Percentiles rank a stretch among this genome's conserved stretches.
These are phyloP conservation scores for Crataegus laevigata DNA, from an alignment of 306 rosid genomes.

Conservation along the genomic window DNA sequence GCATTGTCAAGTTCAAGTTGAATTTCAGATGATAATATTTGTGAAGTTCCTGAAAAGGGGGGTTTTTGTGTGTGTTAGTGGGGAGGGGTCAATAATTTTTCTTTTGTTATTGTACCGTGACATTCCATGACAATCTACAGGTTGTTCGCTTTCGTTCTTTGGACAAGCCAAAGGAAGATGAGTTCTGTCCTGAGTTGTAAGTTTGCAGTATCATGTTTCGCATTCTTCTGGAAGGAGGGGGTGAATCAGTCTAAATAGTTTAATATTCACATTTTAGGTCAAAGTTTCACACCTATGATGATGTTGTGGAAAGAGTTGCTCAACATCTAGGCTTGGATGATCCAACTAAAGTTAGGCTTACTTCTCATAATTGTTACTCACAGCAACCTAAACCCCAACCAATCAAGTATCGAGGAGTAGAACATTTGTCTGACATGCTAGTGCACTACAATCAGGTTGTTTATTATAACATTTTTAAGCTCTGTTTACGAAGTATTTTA, in stretches of 20 bases:
- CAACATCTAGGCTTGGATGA: constrained; percentile 50
- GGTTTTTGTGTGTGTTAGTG: background rate
- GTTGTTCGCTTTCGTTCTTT: constrained; percentile 78
- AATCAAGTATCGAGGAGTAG: constrained; percentile 67
- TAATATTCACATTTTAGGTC: constrained; percentile 36
- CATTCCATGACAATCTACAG: constrained; percentile 26
- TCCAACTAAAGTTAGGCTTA: constrained; percentile 76
- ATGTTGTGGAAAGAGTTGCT: constrained; percentile 65
- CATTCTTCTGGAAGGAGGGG: background rate
- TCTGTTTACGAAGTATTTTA: background rate
- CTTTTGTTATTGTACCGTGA: background rate
- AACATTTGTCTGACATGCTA: constrained; percentile 72
- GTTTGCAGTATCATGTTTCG: constrained; percentile 21
- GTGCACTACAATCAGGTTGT: constrained; percentile 67
- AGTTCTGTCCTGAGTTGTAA: constrained; percentile 74
- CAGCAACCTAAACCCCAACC: constrained; percentile 92
- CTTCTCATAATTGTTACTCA: constrained; percentile 82
- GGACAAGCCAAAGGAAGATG: constrained; percentile 90
- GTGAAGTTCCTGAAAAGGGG: background rate
- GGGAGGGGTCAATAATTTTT: background rate
- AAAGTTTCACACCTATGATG: constrained; percentile 53
- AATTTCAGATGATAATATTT: background rate
- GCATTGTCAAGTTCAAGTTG: background rate
- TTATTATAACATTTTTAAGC: background rate
- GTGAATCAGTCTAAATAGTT: background rate